Percentiles rank a stretch among this genome's conserved stretches.
phyloP scores from a whole-genome alignment of 805 yeast genomes.

The Candida dajiaensis region DNA sequence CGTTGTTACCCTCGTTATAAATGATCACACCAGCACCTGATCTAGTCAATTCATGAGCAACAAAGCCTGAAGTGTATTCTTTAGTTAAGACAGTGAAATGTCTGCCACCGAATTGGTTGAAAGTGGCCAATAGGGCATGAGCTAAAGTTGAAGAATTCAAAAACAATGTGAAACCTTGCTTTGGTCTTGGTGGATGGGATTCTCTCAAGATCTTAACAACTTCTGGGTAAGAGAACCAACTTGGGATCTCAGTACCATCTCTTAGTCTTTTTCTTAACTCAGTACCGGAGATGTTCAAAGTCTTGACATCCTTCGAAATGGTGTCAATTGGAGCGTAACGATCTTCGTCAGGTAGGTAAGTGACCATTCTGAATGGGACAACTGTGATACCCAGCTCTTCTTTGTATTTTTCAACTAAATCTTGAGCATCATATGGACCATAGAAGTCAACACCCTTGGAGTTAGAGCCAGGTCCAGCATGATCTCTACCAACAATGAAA shows the following conservation, averaged over 20 bases:
- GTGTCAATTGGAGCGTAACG: conserved; percentile 94
- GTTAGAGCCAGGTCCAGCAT: conserved; percentile 92
- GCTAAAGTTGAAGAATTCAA: conserved; percentile 62
- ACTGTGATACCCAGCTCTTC: conserved; percentile 82
- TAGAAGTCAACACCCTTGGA: conserved; percentile 90
- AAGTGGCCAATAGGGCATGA: conserved; percentile 80
- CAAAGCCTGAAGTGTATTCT: conserved; percentile 48
- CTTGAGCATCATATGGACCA: conserved; percentile 97
- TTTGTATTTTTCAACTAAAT: conserved; percentile 66
- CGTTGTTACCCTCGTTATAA: conserved; percentile 26
- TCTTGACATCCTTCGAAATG: conserved; percentile 70
- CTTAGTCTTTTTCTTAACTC: conserved; percentile 84
- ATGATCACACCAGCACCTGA: conserved; percentile 92
- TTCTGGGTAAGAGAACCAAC: conserved; percentile 96
- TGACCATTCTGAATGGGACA: conserved; percentile 95
- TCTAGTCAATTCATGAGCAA: conserved; percentile 70
- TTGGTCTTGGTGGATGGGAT: conserved; percentile 84
- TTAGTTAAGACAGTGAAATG: conserved; percentile 46
- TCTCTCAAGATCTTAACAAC: conserved; percentile 88
- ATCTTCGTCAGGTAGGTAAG: conserved; percentile 91
- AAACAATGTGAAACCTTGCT: conserved; percentile 82
- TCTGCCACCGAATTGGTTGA: conserved; percentile 84
- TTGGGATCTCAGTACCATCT: conserved; percentile 86
- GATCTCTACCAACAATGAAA: conserved; percentile 96
- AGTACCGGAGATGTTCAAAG: conserved; percentile 91